Conservation (phyloP, 495 filamentous ascomycete species). For the Trichoderma erinaceum region DNA sequence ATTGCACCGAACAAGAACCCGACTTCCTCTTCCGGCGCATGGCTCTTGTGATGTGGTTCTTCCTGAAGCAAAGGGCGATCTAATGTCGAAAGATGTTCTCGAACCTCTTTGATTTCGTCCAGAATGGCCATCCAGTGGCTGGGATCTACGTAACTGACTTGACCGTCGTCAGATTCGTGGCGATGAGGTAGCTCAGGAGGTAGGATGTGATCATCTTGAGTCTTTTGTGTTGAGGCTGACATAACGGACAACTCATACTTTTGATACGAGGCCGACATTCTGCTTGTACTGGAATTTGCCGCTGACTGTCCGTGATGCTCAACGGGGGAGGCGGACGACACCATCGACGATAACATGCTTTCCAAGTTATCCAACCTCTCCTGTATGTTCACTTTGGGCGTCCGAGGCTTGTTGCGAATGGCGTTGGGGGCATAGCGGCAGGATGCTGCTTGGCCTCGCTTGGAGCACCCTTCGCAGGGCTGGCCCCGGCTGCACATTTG, state of each 20-base stretch:
- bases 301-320: not conserved
- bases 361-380: conserved; percentile 31
- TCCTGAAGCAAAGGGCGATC: conserved; percentile 15
- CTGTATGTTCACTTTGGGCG: conserved; percentile 22
- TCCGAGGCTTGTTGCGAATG: conserved; percentile 19
- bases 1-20: conserved; percentile 16
- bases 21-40: conserved; percentile 16
- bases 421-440: conserved; percentile 28
- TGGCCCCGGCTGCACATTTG: conserved; percentile 32
- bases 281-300: not conserved
- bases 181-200: conserved; percentile 16
- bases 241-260: not conserved
- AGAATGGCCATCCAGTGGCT: conserved; percentile 40
- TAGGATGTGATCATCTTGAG: not conserved
- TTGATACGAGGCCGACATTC: not conserved
- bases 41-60: conserved; percentile 16
- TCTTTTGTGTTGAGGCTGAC: not conserved
- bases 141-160: conserved; percentile 24
- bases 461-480: conserved; percentile 30
- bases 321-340: conserved; percentile 17
- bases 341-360: conserved; percentile 26
- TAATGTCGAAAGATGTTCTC: conserved; percentile 17
- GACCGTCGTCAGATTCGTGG: conserved; percentile 19
- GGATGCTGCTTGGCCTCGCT: conserved; percentile 21
- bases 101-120: conserved; percentile 27